A percentile compares a stretch with the other conserved stretches of the same genome.
phyloP scores from a whole-genome alignment of 768 basidiomycete genomes.

The Tephrocybe sp. region DNA sequence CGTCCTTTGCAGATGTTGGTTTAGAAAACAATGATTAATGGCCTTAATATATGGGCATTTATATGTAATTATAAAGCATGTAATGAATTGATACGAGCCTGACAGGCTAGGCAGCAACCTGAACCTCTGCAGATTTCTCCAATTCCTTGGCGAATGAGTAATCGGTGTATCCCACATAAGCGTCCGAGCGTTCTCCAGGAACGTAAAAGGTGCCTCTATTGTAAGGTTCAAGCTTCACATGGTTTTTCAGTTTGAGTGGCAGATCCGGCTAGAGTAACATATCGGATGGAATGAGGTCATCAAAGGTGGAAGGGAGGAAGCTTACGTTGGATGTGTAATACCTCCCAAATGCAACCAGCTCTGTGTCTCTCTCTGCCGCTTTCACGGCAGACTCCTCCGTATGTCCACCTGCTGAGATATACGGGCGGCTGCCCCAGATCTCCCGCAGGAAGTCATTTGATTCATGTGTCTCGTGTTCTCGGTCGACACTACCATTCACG shows the following conservation, averaged over 20 bases:
- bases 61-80: too few species aligned
- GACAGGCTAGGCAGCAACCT: too few species aligned
- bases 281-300: too few species aligned
- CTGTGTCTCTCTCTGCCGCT: conserved; percentile 30
- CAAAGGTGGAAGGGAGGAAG: too few species aligned
- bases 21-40: too few species aligned
- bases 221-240: conserved; percentile 25
- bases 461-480: conserved; percentile 14
- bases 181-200: conserved; percentile 21
- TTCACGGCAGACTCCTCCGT: conserved; percentile 36
- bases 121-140: too few species aligned
- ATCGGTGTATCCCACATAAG: conserved; percentile 28
- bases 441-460: conserved; percentile 44
- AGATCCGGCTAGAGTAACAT: too few species aligned
- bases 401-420: conserved; percentile 46
- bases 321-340: conserved; percentile 33
- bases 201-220: conserved; percentile 40
- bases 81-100: too few species aligned
- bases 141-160: conserved; percentile 16
- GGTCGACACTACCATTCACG: conserved; percentile 14
- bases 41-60: too few species aligned
- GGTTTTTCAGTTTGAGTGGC: background rate
- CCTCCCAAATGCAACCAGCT: conserved; percentile 28
- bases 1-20: too few species aligned
- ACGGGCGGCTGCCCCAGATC: conserved; percentile 41